Conservation (phyloP, 305 asterid genomes). For the Stenogyne calaminthoides region DNA sequence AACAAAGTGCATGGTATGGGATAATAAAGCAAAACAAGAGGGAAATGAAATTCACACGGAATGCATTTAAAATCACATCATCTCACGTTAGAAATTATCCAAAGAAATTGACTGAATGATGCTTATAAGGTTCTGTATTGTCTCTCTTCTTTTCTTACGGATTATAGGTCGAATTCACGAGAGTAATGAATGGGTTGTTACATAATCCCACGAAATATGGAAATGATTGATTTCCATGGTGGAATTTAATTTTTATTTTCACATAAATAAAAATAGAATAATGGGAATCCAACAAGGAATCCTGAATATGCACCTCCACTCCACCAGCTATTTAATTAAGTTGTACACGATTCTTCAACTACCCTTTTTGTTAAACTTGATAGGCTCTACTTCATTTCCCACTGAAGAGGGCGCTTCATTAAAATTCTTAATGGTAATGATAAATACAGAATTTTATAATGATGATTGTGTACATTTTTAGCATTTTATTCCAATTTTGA, state of each 20-base stretch:
- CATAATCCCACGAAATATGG: background rate
- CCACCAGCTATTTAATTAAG: slow-evolving; percentile 8
- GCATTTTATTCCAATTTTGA: too few species aligned
- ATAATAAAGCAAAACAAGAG: background rate
- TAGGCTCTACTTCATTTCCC: background rate
- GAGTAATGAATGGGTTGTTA: background rate
- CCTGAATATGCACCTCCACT: slow-evolving; percentile 22
- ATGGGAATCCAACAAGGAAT: slow-evolving; percentile 40
- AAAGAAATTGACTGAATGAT: background rate
- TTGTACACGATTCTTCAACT: slow-evolving; percentile 19
- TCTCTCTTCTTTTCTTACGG: background rate
- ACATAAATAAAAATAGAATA: background rate
- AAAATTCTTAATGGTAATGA: too few species aligned
- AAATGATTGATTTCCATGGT: slow-evolving; percentile 29
- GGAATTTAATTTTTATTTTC: slow-evolving; percentile 10
- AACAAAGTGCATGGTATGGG: background rate
- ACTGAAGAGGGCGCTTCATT: too few species aligned
- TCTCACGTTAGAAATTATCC: too few species aligned
- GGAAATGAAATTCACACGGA: background rate
- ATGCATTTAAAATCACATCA: too few species aligned
- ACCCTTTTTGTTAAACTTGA: too few species aligned
- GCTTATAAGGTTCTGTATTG: background rate
- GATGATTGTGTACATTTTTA: too few species aligned
- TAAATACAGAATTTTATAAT: too few species aligned
- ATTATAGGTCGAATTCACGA: background rate